phyloP scores from a whole-genome alignment of 2,329 filamentous ascomycete species.

The Diaporthe sp. region DNA sequence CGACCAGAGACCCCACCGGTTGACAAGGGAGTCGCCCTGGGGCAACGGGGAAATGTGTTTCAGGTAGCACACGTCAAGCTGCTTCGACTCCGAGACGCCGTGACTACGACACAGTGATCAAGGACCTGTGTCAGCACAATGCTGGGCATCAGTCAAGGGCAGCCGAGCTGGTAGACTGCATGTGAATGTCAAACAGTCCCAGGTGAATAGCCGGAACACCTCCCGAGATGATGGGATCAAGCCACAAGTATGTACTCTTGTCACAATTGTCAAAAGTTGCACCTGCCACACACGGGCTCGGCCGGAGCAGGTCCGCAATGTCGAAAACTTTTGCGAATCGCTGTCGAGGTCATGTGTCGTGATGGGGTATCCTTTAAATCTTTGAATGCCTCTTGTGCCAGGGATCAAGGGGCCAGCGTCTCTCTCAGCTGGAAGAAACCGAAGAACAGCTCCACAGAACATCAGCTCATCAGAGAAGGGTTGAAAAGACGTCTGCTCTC shows the following conservation, averaged over 20 bases:
- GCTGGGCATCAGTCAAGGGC: not conserved
- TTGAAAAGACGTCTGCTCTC: conserved; percentile 14
- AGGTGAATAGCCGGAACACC: not conserved
- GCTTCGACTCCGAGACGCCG: conserved; percentile 25
- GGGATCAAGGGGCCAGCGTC: conserved; percentile 1
- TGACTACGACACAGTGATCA: conserved; percentile 9
- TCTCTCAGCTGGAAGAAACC: conserved; percentile 9
- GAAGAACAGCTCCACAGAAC: conserved; percentile 25
- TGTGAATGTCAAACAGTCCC: conserved; percentile 5
- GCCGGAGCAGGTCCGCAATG: not conserved
- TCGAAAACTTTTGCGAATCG: conserved; percentile 3
- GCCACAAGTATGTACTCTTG: not conserved
- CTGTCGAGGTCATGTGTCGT: conserved; percentile 19
- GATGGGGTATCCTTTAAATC: conserved; percentile 4
- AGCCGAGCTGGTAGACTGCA: too few relatives aligned
- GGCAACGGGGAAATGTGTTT: conserved; percentile 31
- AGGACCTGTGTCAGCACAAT: conserved; percentile 16
- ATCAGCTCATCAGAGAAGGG: conserved; percentile 24
- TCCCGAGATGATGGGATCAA: conserved; percentile 4
- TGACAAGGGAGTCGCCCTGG: conserved; percentile 5
- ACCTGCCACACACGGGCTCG: conserved; percentile 4
- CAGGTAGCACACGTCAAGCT: conserved; percentile 26
- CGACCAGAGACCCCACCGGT: not conserved
- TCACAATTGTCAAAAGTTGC: not conserved
- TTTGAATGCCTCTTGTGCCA: not conserved